phyloP scores from a whole-genome alignment of 1,139 yeast species.

The Diutina mesorugosa region DNA sequence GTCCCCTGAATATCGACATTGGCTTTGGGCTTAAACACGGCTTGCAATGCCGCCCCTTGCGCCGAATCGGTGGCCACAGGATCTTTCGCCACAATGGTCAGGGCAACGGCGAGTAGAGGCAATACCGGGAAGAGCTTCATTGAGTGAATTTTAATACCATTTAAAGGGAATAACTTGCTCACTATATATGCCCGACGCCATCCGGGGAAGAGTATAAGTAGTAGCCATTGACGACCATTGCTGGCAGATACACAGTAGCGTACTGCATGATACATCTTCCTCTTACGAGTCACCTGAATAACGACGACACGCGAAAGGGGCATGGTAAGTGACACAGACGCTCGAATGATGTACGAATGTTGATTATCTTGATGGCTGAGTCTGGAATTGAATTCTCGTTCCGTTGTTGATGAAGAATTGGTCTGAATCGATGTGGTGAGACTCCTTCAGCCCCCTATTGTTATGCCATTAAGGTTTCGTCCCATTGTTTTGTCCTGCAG shows the following conservation, averaged over 20 bases:
- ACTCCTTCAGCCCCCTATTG: background rate
- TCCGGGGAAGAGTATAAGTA: background rate
- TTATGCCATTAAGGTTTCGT: background rate
- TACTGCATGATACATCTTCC: background rate
- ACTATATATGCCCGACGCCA: background rate
- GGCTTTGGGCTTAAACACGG: constrained; percentile 12
- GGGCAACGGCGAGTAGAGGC: constrained; percentile 2
- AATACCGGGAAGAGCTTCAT: background rate
- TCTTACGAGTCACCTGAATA: background rate
- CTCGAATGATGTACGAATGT: too few species aligned
- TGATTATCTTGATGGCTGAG: background rate
- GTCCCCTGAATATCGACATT: constrained; percentile 17
- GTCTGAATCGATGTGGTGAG: background rate
- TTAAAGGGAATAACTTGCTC: background rate
- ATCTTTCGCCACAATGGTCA: constrained; percentile 11
- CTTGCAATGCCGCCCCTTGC: constrained; percentile 12
- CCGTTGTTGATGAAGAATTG: too few species aligned
- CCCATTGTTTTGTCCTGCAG: background rate
- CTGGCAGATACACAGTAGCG: background rate
- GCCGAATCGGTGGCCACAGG: constrained; percentile 18
- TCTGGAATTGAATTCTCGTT: background rate
- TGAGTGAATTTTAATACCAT: background rate
- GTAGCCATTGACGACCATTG: background rate
- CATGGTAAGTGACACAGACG: too few species aligned
- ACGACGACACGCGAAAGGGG: background rate